Evolutionary conservation across 495 filamentous ascomycete genomes (phyloP), one percentile per base, ranked within the genome.

Genomic region (Penicillium maclennaniae): DNA sequence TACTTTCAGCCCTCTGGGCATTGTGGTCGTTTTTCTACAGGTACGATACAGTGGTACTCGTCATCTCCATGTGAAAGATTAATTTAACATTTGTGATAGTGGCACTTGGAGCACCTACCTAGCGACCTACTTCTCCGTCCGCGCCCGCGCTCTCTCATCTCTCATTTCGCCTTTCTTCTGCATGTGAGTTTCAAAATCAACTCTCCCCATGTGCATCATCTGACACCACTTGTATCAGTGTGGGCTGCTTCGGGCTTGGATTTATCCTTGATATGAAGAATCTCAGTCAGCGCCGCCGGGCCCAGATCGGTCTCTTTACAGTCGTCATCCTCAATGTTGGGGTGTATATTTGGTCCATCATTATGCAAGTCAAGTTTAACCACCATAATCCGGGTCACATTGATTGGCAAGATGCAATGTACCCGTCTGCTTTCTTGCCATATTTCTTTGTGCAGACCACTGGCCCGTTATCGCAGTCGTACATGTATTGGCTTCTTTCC

Each of bases 401-500:
- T 6, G 65, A 68, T 36, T 68, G 65, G 65, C 38, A 57, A 16
- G 61, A 65, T 17, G 37, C 27, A 6, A 47, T 68, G 2, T 68
- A 68, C 44, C 43, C 65, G 1, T 46, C 55, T 16, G 58, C 65
- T 1, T 68, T 68, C 23, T 49, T 68, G 45, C 65, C 65, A 4
- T 68, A 68, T 41, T 68, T 68, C 55, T 68, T 68, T 43, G 59
- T 68, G 9, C 65, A 68, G 49, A 68, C 65, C 3, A 68, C 65
- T 0, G 65, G 65, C 1, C 65, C 65, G 4, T 46, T 68, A 26
- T 65, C 61, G 7, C 65, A 68, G 47, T 65, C 61, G 4, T 68
- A 68, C 17, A 68, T 68, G 65, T 68, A 68, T 49, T 68, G 65
- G 65, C 53, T 68, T 17, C 26, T 68, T 7, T 68, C 65, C 16